Percentiles rank a stretch among this genome's conserved stretches.
These are phyloP conservation scores for Juncus inflexus DNA, from an alignment of 176 grass and related monocot species.

Conservation along the genomic window DNA sequence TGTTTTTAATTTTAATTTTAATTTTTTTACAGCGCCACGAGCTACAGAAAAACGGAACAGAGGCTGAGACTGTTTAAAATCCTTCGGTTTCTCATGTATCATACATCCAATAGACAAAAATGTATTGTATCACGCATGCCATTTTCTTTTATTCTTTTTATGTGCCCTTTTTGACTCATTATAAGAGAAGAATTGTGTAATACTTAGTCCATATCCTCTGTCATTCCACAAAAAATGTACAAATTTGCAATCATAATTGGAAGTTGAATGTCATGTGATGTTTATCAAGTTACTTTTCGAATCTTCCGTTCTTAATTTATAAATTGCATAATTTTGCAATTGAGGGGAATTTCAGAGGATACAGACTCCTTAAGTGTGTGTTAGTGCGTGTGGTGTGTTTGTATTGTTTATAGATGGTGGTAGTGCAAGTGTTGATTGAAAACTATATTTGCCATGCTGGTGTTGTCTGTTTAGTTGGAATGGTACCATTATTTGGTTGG, in stretches of 20 bases:
- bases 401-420: constrained; percentile 20
- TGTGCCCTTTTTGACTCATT: constrained; percentile 25
- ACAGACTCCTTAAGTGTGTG: constrained; percentile 2
- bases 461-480: constrained; percentile 14
- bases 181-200: constrained; percentile 29
- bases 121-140: constrained; percentile 22
- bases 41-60: constrained; percentile 20
- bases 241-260: not conserved
- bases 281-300: too few relatives aligned
- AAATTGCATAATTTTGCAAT: constrained; percentile 21
- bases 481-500: not conserved
- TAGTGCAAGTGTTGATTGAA: constrained; percentile 24
- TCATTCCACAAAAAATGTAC: constrained; percentile 13
- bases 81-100: constrained; percentile 17
- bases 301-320: not conserved
- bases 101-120: constrained; percentile 27
- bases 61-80: not conserved
- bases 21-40: constrained; percentile 20
- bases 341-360: constrained; percentile 19
- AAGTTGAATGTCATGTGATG: not conserved
- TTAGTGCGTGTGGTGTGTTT: constrained; percentile 14
- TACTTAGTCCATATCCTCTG: constrained; percentile 14
- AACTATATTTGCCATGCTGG: constrained; percentile 27
- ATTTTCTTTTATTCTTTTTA: constrained; percentile 21
- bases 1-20: constrained; percentile 1